Base-by-base conservation (phyloP, 2,329 filamentous ascomycete species). In the Sclerotinia spermophila region DNA sequence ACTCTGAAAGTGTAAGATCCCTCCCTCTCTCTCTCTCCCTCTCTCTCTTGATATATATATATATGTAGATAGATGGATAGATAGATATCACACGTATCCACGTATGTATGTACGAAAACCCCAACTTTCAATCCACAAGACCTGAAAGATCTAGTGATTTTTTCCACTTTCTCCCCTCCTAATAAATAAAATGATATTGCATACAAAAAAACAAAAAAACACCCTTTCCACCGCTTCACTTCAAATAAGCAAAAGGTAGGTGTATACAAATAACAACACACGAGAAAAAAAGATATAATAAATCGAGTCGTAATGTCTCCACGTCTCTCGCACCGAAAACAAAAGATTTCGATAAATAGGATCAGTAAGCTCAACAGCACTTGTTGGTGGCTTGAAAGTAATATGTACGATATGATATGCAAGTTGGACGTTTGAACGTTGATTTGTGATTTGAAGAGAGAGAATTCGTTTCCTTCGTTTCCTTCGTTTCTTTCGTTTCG, bases 341-440 rank as follows among this genome's bases (percentile, higher is more conserved):
- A 53, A 35, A 38, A 21, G 35, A 21, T 10, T 38, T 44, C 21
- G 21, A 38, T 56, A 48, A 42, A 40, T 30, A 24, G 13, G 45
- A 40, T 3, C 30, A 55, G 38, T 64, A 65, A 69, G 68, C 68
- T 69, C 68, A 65, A 65, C 68, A 69, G 68, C 68, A 69, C 68
- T 69, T 65, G 59, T 69, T 69, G 68, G 30, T 65, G 68, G 59
- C 67, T 45, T 69, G n/a, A 27, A 53, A 17, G 48, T 53, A 53
- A 53, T 53, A 53, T 53, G 15, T 42, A 42, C 15, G 35, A 59
- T 44, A 15, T 38, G 24, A n/a, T 51, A 65, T 69, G 59, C 59
- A 69, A 38, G 35, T 69, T 69, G 48, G 51, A 69, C 35, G 38
- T 40, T 27, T 60, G 56, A 60, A 42, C 24, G 56, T 60, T 42